A percentile compares a stretch with the other conserved stretches of the same genome.
Evolutionary conservation across 371 early-diverging fungal genomes (phyloP).

Genomic region (Rhizopus stolonifer): DNA sequence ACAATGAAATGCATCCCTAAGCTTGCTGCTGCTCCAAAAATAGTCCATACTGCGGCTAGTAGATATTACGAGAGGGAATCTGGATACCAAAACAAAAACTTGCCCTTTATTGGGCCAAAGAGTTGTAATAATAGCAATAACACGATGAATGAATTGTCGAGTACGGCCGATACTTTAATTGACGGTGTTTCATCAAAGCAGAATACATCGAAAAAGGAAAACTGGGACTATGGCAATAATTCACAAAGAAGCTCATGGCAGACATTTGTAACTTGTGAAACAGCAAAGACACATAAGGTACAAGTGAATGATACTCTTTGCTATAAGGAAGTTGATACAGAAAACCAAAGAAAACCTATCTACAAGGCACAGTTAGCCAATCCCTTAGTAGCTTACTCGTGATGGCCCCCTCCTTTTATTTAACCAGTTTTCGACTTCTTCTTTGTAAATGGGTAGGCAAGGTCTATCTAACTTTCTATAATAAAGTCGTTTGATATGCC

Average conservation of each 20-base stretch:
- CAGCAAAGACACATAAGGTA: conserved; percentile 2
- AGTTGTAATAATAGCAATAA: not conserved
- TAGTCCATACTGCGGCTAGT: not conserved
- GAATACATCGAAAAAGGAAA: not conserved
- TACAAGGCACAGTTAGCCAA: not conserved
- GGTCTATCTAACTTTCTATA: conserved; percentile 48
- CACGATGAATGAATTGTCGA: not conserved
- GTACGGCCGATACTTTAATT: not conserved
- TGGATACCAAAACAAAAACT: not conserved
- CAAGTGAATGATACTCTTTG: no score
- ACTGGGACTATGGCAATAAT: not conserved
- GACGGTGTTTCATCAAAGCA: not conserved
- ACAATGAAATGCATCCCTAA: not conserved
- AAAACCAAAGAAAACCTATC: not conserved
- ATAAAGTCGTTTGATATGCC: conserved; percentile 60
- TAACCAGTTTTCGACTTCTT: conserved; percentile 34
- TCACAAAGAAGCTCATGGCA: conserved; percentile 5
- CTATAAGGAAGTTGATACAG: not conserved
- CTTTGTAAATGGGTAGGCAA: conserved; percentile 50
- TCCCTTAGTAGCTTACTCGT: not conserved
- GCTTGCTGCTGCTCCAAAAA: not conserved
- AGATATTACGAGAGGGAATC: not conserved
- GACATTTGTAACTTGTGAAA: conserved; percentile 1
- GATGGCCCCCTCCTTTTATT: conserved; percentile 1
- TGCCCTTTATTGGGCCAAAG: not conserved